phyloP scores from a whole-genome alignment of 2,329 filamentous ascomycete species.

The Fusarium euwallaceae region DNA sequence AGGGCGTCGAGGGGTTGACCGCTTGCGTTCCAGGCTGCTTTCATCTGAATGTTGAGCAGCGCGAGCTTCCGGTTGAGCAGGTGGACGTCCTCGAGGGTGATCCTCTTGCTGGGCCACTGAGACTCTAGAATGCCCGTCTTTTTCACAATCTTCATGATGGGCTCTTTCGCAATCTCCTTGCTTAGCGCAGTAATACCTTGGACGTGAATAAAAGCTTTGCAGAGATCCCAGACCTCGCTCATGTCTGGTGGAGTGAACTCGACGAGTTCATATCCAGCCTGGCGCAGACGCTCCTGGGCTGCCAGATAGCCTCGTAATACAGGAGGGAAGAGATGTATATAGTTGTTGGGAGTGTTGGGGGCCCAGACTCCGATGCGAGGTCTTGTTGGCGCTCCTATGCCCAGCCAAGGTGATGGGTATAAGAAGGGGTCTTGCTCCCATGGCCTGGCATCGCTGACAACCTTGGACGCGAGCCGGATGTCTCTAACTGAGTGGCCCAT shows the following conservation, averaged over 20 bases:
- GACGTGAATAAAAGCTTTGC: constrained; percentile 7
- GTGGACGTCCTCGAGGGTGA: background rate
- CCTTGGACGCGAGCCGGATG: background rate
- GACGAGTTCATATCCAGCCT: background rate
- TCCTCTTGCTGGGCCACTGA: background rate
- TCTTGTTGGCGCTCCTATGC: background rate
- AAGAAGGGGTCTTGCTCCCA: background rate
- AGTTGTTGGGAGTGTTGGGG: background rate
- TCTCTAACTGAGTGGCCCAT: background rate
- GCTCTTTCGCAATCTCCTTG: background rate
- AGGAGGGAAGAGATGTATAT: background rate
- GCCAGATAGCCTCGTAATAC: background rate
- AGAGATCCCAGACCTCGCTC: constrained; percentile 3
- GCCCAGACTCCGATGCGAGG: background rate
- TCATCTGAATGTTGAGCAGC: background rate
- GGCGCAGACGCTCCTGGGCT: background rate
- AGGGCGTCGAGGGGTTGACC: background rate
- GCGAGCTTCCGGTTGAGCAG: background rate
- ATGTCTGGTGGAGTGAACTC: constrained; percentile 5
- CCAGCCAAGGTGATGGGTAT: background rate
- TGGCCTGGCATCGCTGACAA: background rate
- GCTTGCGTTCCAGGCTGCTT: background rate
- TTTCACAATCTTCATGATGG: background rate
- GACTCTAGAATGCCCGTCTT: background rate
- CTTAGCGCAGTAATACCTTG: background rate